Percentiles rank a stretch among this genome's conserved stretches.
phyloP scores from a whole-genome alignment of 371 early-diverging fungal species.

The Cokeromyces recurvatus region DNA sequence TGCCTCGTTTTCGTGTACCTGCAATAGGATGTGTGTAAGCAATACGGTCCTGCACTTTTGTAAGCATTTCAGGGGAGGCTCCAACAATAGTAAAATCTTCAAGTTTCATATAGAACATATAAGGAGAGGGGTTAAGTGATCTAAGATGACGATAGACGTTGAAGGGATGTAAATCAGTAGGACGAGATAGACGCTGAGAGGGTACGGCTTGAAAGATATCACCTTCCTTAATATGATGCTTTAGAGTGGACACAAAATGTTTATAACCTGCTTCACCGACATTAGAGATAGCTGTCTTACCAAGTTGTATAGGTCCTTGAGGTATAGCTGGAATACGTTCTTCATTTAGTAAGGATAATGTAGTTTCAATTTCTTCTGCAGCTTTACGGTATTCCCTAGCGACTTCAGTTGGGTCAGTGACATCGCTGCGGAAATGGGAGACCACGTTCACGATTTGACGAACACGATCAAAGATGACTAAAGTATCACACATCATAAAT shows the following conservation, averaged over 20 bases:
- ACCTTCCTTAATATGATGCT: constrained; percentile 89
- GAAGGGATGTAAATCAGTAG: constrained; percentile 90
- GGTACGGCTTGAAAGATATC: constrained; percentile 98
- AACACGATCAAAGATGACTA: constrained; percentile 93
- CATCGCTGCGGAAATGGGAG: constrained; percentile 79
- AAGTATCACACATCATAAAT: constrained; percentile 89
- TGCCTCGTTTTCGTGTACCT: constrained; percentile 91
- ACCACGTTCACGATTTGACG: constrained; percentile 87
- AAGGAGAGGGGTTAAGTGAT: constrained; percentile 97
- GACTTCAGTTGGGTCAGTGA: constrained; percentile 47
- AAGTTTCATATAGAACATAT: constrained; percentile 95
- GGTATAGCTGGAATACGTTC: constrained; percentile 52
- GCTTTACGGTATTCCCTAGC: constrained; percentile 63
- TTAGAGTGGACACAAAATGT: constrained; percentile 79
- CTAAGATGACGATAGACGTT: constrained; percentile 94
- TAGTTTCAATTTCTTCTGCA: constrained; percentile 56
- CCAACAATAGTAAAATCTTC: constrained; percentile 93
- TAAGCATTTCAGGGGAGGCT: constrained; percentile 96
- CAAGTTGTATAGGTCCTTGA: constrained; percentile 63
- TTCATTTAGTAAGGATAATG: constrained; percentile 55
- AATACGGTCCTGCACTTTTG: constrained; percentile 81
- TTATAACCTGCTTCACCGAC: constrained; percentile 89
- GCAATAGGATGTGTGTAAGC: constrained; percentile 96
- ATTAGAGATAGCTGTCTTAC: constrained; percentile 67
- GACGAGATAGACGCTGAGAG: constrained; percentile 83